Percentiles rank a stretch among this genome's conserved stretches.
Evolutionary conservation across 805 yeast genomes (phyloP).

Genomic region (Clavispora fructus): DNA sequence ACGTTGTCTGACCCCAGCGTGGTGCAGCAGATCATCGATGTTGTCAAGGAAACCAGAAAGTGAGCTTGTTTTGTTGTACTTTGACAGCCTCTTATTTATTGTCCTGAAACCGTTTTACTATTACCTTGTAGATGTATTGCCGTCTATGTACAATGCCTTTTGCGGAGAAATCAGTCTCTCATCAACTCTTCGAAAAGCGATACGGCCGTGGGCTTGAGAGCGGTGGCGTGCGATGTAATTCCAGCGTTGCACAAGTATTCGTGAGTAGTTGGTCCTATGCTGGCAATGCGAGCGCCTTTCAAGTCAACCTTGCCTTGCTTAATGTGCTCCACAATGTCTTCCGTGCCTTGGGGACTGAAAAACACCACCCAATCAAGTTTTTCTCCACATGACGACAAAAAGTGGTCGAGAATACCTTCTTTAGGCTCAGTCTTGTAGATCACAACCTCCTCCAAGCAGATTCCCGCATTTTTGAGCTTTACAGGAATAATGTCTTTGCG

Average conservation of each 20-base stretch:
- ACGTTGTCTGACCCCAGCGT: conserved; percentile 84
- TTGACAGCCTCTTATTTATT: neutral
- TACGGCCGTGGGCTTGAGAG: conserved; percentile 67
- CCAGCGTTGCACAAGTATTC: conserved; percentile 49
- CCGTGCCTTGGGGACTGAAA: conserved; percentile 89
- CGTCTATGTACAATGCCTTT: conserved; percentile 6
- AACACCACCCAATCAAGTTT: conserved; percentile 63
- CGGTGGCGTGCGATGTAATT: conserved; percentile 56
- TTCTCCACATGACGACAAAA: conserved; percentile 13
- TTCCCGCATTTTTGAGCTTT: conserved; percentile 40
- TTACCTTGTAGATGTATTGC: neutral
- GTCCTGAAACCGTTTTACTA: neutral
- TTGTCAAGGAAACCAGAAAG: conserved; percentile 43
- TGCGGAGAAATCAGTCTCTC: neutral
- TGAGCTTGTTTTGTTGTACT: neutral
- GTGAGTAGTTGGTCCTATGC: conserved; percentile 92
- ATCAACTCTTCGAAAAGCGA: conserved; percentile 39
- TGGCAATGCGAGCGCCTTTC: conserved; percentile 48
- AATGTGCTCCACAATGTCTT: conserved; percentile 47
- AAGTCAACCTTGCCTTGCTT: conserved; percentile 3
- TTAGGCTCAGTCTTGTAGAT: conserved; percentile 64
- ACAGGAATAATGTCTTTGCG: conserved; percentile 78
- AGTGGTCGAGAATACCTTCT: conserved; percentile 40
- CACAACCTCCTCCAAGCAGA: conserved; percentile 51
- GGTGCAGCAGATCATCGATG: conserved; percentile 69